Evolutionary conservation across 805 yeast genomes (phyloP).

Genomic region (Candida quercuum): DNA sequence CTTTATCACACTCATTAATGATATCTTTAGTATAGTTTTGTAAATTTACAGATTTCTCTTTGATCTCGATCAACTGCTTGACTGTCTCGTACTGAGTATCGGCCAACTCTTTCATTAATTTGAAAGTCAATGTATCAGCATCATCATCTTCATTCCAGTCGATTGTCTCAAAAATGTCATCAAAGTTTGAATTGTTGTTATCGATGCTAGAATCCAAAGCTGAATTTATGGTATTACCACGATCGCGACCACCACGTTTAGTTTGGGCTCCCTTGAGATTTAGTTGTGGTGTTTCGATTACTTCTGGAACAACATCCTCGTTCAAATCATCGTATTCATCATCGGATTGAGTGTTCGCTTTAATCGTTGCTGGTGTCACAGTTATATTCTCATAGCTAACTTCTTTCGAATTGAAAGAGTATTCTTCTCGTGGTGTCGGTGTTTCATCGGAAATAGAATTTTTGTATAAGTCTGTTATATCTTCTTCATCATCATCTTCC

Average conservation of each 20-base stretch:
- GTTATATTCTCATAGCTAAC: slow-evolving; percentile 4
- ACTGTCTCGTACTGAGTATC: slow-evolving; percentile 60
- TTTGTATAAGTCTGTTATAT: slow-evolving; percentile 20
- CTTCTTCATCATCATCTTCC: slow-evolving; percentile 26
- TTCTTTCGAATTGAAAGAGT: slow-evolving; percentile 15
- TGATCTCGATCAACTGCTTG: slow-evolving; percentile 46
- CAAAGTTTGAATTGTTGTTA: slow-evolving; percentile 27
- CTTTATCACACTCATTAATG: slow-evolving; percentile 45
- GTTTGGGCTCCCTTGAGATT: slow-evolving; percentile 2
- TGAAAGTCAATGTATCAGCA: slow-evolving; percentile 49
- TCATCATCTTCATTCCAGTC: slow-evolving; percentile 72
- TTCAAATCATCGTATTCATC: slow-evolving; percentile 17
- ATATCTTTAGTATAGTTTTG: slow-evolving; percentile 38
- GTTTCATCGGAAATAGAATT: slow-evolving; percentile 7
- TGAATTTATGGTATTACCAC: slow-evolving; percentile 26
- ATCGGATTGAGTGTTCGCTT: slow-evolving; percentile 11
- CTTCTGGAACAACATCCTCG: slow-evolving; percentile 3
- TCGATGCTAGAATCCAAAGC: slow-evolving; percentile 27
- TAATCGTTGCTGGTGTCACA: slow-evolving; percentile 14
- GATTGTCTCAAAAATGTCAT: slow-evolving; percentile 71
- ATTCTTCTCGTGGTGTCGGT: slow-evolving; percentile 2
- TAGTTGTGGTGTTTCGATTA: slow-evolving; percentile 5
- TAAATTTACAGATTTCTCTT: slow-evolving; percentile 37
- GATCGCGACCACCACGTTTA: slow-evolving; percentile 16
- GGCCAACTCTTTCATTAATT: slow-evolving; percentile 54